Evolutionary conservation across 441 rosid genomes (phyloP), one percentile per base, ranked within the genome.

Genomic region (Pelargonium fulgidum): DNA sequence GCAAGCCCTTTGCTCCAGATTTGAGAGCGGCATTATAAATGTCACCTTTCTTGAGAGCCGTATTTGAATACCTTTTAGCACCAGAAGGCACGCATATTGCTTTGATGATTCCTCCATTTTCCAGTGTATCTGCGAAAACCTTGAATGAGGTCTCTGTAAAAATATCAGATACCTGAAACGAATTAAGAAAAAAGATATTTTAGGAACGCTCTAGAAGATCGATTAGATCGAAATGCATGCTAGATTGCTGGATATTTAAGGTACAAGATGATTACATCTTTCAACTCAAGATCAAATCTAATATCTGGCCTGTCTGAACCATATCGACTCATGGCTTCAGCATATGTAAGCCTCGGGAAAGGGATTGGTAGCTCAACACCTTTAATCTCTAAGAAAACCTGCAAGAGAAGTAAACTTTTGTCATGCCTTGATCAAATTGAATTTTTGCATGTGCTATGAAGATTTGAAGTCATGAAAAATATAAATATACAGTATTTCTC

Each of bases 261-360:
- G 78, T 22, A 20, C 0, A 19, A 70, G 72, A 75, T 63, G 36
- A 76, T 80, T 91, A 91, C 99, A 68, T 94, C 90, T 82, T 88
- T 90, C 86, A 94, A 83, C 82, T 87, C 88, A 58, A 94, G 93
- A 83, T 80, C 93, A 74, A 84, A 94, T 86, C 99, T 87, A 70
- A 83, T 84, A 79, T 94, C 99, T 45, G 97, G 97, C 78, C 92
- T 85, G 82, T 94, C 99, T 66, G 97, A 88, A 75, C 99, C 99
- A 78, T 86, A 91, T 78, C 82, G 82, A 78, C 76, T 77, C 91
- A 91, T 87, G 54, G 96, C 94, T 76, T 94, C 96, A 58, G 91
- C 85, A 78, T 88, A 94, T 65, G 97, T 87, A 66, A 94, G 96
- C 82, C 96, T 87, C 33, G 93, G 92, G 78, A 91, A 87, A 64